Evolutionary conservation across 352 stramenopile species (phyloP), one percentile per base, ranked within the genome.

Genomic region (Plasmopara halstedii): DNA sequence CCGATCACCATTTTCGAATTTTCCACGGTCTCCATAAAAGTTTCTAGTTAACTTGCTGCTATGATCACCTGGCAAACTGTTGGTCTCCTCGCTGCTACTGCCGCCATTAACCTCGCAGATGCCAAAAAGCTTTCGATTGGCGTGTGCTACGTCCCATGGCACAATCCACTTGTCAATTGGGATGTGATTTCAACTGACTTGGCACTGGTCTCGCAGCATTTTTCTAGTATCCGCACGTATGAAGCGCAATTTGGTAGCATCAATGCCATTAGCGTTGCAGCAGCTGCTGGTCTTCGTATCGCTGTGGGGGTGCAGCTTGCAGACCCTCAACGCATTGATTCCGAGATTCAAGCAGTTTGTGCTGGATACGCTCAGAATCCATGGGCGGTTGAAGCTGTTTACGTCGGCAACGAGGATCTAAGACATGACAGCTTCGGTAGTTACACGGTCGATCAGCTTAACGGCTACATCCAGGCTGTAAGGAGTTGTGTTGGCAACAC

Each of bases 401-500:
- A 83, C 60, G 70, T 81, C 6, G 76, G 76, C 34, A 88, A 85
- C 53, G 76, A 88, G 35, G 64, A 88, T 59, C 59, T 88, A 8
- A 47, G 52, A 29, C 76, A 80, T 49, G 70, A 50, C 17, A 47
- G 41, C 40, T 76, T 65, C 29, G 72, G 69, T 19, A 41, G 15
- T 8, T 69, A 41, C 29, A 48, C 64, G 14, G 67, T 58, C 41
- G 53, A 52, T 8, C 31, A 68, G 33, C 58, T 85, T 23, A 38
- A 53, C 20, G 59, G 50, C 10, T 74, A 72, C 54, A 79, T 85
- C 43, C 33, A 54, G 11, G 57, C 68, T 7, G 59, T 88, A 21
- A 75, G 74, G 42, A 54, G 15, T 20, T 75, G 68, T 25, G 76
- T 75, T 7, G 44, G 54, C 29, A 64, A 57, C 50, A 67, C 83